Conservation (phyloP, 2,329 filamentous ascomycete species). For the Trichophyton schoenleinii region DNA sequence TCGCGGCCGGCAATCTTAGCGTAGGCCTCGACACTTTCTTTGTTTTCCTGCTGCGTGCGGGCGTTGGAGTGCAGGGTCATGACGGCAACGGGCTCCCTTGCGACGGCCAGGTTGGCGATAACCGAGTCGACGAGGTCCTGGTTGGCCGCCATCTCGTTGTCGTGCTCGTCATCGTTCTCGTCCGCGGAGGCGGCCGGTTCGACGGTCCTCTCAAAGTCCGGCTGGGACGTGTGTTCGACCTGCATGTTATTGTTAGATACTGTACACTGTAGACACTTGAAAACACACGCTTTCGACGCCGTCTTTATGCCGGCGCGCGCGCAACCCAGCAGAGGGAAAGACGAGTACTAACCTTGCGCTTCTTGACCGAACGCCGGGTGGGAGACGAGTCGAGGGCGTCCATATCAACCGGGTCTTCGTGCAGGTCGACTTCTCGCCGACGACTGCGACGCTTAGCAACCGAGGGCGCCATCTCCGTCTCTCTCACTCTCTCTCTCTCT, state of each 20-base stretch:
- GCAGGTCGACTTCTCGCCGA: conserved; percentile 34
- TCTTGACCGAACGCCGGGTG: conserved; percentile 35
- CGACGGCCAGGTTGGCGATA: conserved; percentile 34
- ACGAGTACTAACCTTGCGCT: conserved; percentile 33
- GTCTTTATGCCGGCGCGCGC: neutral
- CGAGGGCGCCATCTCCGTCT: conserved; percentile 28
- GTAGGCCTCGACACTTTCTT: conserved; percentile 37
- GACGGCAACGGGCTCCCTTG: conserved; percentile 34
- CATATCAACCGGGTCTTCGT: conserved; percentile 31
- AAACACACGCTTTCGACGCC: too few relatives aligned
- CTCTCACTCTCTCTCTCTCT: neutral
- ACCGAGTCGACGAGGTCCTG: conserved; percentile 37
- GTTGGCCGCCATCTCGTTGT: conserved; percentile 29
- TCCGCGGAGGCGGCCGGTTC: conserved; percentile 25
- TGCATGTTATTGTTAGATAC: conserved; percentile 9
- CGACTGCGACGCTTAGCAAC: conserved; percentile 32
- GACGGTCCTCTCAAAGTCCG: conserved; percentile 22
- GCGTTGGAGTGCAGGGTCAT: conserved; percentile 34
- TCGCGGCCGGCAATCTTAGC: conserved; percentile 40
- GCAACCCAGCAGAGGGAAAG: neutral
- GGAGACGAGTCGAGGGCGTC: conserved; percentile 38
- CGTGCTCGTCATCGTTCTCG: conserved; percentile 33
- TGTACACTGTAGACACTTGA: neutral
- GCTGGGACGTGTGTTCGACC: conserved; percentile 24
- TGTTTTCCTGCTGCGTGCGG: conserved; percentile 29